Percentiles rank a stretch among this genome's conserved stretches.
Evolutionary conservation across 495 filamentous ascomycete species (phyloP).

Genomic region (Hypoxylon trugodes): DNA sequence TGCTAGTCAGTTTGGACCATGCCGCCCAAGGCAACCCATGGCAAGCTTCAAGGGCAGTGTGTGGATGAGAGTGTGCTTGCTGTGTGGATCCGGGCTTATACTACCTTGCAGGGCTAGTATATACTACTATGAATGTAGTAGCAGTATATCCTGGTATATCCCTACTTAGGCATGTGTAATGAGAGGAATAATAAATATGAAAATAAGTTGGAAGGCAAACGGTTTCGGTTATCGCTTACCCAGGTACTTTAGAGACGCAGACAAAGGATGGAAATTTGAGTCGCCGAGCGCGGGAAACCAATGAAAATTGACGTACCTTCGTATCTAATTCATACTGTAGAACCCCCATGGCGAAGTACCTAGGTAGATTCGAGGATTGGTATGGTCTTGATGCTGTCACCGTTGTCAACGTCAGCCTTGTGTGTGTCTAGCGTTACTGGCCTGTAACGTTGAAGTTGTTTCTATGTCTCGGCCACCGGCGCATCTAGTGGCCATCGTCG

Average conservation of each 20-base stretch:
- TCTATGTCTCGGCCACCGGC: constrained; percentile 5
- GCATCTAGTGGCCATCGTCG: constrained; percentile 3
- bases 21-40: too few species aligned
- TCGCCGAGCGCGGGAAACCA: constrained; percentile 37
- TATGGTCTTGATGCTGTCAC: constrained; percentile 11
- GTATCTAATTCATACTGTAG: constrained; percentile 6
- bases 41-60: constrained; percentile 10
- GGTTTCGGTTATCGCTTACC: constrained; percentile 31
- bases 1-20: constrained; percentile 13
- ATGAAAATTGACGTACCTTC: constrained; percentile 18
- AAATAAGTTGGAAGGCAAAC: constrained; percentile 7
- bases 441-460: constrained; percentile 13
- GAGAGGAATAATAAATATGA: not conserved
- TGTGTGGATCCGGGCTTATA: constrained; percentile 37
- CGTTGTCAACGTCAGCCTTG: constrained; percentile 33
- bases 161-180: constrained; percentile 20
- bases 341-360: too few species aligned
- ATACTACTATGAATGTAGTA: constrained; percentile 1
- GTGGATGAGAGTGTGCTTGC: constrained; percentile 26
- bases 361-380: not conserved
- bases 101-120: constrained; percentile 21
- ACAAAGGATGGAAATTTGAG: constrained; percentile 12
- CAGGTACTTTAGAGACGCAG: too few species aligned
- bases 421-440: constrained; percentile 27
- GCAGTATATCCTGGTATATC: constrained; percentile 13